phyloP scores from a whole-genome alignment of 192 early-diverging fungal species.

The Coemansia brasiliensis region DNA sequence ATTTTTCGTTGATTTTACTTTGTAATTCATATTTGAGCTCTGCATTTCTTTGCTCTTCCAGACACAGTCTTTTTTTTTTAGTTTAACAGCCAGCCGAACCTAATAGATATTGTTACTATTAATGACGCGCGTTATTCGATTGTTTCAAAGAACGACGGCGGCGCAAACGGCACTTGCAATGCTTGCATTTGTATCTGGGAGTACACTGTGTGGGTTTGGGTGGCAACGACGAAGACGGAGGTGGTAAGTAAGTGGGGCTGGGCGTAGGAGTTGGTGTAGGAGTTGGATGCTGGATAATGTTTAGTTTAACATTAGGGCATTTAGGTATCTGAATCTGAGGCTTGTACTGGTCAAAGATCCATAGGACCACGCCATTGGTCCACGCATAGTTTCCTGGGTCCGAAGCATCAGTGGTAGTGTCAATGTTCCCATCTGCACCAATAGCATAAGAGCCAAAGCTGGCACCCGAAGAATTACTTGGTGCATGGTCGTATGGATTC shows the following conservation, averaged over 20 bases:
- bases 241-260: background rate
- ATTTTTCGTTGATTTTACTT: background rate
- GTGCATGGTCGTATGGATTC: constrained; percentile 14
- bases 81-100: background rate
- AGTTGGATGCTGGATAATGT: constrained; percentile 17
- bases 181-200: background rate
- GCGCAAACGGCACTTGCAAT: constrained; percentile 14
- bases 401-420: constrained; percentile 14
- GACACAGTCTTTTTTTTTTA: background rate
- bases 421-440: constrained; percentile 20
- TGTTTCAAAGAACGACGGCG: constrained; percentile 5
- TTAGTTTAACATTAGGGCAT: constrained; percentile 46
- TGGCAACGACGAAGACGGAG: background rate
- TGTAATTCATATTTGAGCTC: background rate
- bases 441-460: constrained; percentile 30
- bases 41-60: background rate
- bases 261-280: background rate
- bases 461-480: constrained; percentile 4
- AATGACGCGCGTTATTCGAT: background rate
- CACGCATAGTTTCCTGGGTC: constrained; percentile 31
- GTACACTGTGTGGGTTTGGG: background rate
- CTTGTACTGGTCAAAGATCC: constrained; percentile 35
- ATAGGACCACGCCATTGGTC: constrained; percentile 45
- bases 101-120: background rate
- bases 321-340: constrained; percentile 21